These are phyloP conservation scores for Planoprotostelium fungivorum DNA, from an alignment of 78 protist genomes.

Conservation along the genomic window DNA sequence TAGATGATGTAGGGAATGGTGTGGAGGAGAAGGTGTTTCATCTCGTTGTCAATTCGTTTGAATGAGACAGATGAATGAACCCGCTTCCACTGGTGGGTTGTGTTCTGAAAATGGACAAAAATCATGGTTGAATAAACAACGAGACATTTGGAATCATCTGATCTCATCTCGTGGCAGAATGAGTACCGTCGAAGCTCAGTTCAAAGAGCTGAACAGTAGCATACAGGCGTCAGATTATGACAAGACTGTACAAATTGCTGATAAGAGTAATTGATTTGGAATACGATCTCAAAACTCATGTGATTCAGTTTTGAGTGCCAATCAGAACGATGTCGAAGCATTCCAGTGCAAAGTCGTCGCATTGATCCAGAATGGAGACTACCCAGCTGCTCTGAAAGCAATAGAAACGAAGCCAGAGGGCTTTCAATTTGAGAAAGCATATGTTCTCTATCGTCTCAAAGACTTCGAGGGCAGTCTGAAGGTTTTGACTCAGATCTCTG, in stretches of 20 bases:
- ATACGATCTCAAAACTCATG: background rate
- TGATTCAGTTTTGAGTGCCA: background rate
- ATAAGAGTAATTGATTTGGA: background rate
- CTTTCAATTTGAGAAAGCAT: background rate
- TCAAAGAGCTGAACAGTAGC: background rate
- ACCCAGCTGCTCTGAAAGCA: background rate
- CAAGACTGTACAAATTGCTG: background rate
- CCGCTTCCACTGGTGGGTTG: no score
- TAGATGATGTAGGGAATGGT: no score
- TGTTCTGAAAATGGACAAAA: no score
- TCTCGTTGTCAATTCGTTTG: no score
- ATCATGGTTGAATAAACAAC: no score
- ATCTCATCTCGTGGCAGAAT: no score
- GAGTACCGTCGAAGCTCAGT: background rate
- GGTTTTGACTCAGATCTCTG: background rate
- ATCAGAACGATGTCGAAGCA: background rate
- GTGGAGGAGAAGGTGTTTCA: no score
- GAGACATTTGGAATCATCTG: no score
- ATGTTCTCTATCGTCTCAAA: background rate
- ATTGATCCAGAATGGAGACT: background rate
- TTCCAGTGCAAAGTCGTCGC: background rate
- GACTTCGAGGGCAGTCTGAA: background rate
- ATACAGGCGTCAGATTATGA: background rate
- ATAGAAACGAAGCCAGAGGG: background rate
- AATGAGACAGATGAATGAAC: no score